These are phyloP conservation scores for Diplosphaera chodatii DNA, from an alignment of 139 green algal genomes.

Conservation along the genomic window DNA sequence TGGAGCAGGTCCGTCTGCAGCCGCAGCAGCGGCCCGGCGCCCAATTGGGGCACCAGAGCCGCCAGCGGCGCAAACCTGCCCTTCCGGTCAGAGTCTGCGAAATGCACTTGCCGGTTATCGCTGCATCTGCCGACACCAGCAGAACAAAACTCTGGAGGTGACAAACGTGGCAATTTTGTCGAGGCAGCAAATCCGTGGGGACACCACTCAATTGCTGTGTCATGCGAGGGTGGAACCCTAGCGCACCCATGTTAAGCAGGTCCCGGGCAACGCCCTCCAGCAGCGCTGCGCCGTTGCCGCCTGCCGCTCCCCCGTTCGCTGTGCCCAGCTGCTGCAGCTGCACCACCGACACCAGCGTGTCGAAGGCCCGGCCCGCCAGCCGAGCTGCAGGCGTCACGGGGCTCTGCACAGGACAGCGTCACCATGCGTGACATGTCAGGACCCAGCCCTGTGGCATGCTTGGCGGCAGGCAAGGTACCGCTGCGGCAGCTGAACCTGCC, in stretches of 20 bases:
- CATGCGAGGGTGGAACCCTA: too few species aligned
- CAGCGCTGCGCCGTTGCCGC: not conserved
- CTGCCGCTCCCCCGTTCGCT: too few species aligned
- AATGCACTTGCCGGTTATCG: not conserved
- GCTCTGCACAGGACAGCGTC: not conserved
- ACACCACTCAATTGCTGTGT: too few species aligned
- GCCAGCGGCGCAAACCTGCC: conserved; percentile 55
- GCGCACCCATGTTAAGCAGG: conserved; percentile 19
- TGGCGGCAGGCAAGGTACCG: too few species aligned
- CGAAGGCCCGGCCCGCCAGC: conserved; percentile 1
- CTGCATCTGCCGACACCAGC: too few species aligned
- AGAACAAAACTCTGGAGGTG: too few species aligned
- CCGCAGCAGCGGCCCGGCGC: conserved; percentile 42
- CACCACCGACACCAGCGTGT: not conserved
- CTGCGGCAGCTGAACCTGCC: too few species aligned
- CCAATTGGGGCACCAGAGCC: conserved; percentile 44
- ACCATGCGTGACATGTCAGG: too few species aligned
- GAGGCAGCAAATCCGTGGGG: too few species aligned
- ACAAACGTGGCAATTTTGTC: too few species aligned
- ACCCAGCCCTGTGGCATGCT: too few species aligned
- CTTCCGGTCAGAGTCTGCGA: conserved; percentile 44
- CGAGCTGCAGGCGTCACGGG: conserved; percentile 9
- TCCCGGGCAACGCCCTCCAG: conserved; percentile 5
- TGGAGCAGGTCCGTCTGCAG: conserved; percentile 38
- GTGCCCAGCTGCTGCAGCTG: conserved; percentile 6